Evolutionary conservation across 169 alveolate genomes (phyloP).

Genomic region (Cryptosporidium bovis): DNA sequence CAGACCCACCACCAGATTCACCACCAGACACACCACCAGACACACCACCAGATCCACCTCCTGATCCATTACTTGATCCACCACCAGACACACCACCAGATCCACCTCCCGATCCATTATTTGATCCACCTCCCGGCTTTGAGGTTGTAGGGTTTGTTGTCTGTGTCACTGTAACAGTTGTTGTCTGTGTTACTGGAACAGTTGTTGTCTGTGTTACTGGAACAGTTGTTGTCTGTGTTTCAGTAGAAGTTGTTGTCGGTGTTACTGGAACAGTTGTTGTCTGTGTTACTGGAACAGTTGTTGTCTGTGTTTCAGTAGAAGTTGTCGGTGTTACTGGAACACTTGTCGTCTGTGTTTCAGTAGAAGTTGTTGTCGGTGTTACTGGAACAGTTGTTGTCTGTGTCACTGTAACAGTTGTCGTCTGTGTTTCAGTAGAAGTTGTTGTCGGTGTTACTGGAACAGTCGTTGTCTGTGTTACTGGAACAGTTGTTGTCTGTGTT

Average conservation of each 20-base stretch:
- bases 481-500: not conserved
- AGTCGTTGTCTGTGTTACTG: not conserved
- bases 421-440: slow-evolving; percentile 44
- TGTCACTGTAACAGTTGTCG: slow-evolving; percentile 9
- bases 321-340: no score
- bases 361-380: slow-evolving; percentile 36
- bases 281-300: not conserved
- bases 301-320: no score
- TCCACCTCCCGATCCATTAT: no score
- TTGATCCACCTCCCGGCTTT: not conserved
- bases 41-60: not conserved
- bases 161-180: not conserved
- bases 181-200: slow-evolving; percentile 40
- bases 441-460: slow-evolving; percentile 45
- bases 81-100: no score
- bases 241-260: not conserved
- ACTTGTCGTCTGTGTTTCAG: slow-evolving; percentile 59
- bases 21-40: no score
- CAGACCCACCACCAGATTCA: no score
- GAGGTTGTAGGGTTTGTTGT: not conserved
- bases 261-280: no score
- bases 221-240: slow-evolving; percentile 43
- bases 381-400: slow-evolving; percentile 25
- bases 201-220: slow-evolving; percentile 71
- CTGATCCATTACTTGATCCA: no score